Percentiles rank a stretch among this genome's conserved stretches.
phyloP scores from a whole-genome alignment of 2,329 filamentous ascomycete species.

The Gaeumannomyces sp. region DNA sequence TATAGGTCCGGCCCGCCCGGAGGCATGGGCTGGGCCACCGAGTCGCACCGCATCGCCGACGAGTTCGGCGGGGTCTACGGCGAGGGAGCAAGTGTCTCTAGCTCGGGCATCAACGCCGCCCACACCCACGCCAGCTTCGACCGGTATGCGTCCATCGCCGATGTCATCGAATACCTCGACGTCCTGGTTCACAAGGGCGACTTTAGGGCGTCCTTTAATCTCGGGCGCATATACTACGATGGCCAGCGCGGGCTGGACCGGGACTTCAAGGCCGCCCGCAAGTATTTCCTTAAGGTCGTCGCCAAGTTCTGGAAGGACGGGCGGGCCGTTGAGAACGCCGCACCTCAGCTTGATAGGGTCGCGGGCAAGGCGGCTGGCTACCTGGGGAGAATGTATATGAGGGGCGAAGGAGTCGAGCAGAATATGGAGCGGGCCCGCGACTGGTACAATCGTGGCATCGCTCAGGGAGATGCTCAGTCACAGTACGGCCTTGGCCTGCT shows the following conservation, averaged over 20 bases:
- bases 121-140: conserved; percentile 69
- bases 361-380: conserved; percentile 81
- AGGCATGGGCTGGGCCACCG: conserved; percentile 68
- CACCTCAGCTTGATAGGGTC: conserved; percentile 66
- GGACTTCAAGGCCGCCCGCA: conserved; percentile 67
- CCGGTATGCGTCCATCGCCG: conserved; percentile 79
- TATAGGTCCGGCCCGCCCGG: conserved; percentile 86
- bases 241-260: conserved; percentile 69
- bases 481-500: conserved; percentile 81
- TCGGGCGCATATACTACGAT: conserved; percentile 84
- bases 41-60: conserved; percentile 82
- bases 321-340: conserved; percentile 63
- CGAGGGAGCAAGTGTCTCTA: conserved; percentile 85
- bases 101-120: conserved; percentile 76
- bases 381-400: conserved; percentile 81
- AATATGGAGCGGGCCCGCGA: conserved; percentile 68
- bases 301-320: conserved; percentile 81
- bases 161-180: conserved; percentile 91
- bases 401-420: conserved; percentile 77
- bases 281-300: conserved; percentile 75
- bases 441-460: conserved; percentile 78
- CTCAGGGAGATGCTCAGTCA: conserved; percentile 71
- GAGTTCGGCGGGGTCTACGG: conserved; percentile 90
- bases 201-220: conserved; percentile 76
- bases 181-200: conserved; percentile 87